Base-by-base conservation (phyloP, 2,329 filamentous ascomycete species). In the Ascochyta lentis region DNA sequence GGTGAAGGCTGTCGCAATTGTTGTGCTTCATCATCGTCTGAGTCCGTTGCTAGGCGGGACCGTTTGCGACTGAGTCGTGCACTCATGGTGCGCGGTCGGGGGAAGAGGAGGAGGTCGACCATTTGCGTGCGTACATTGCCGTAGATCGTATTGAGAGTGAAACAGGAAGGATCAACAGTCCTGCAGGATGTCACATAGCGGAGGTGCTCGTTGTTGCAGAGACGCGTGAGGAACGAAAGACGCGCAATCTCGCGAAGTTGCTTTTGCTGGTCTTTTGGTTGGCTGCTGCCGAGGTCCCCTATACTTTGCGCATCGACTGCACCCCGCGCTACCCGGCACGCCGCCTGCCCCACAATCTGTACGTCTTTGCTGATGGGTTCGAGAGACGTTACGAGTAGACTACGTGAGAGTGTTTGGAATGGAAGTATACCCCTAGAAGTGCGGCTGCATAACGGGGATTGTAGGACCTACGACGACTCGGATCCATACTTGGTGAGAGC, bases 351-450 rank as follows among this genome's bases (percentile, higher is more conserved):
- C 54, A 54, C 55, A 55, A 53, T 56, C 58, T 55, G 43, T 44
- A 48, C 39, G 45, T 43, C 10, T 44, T 41, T 33, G 16, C 42
- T 51, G 35, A 67, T 65, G 67, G 61, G 47, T 61, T 60, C 67
- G 15, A 67, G 65, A 63, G 72, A 76, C 62, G 69, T 78, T 51
- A 59, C 70, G 27, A 68, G 68, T 58, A 67, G 62, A 48, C 69
- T 83, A 45, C 81, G 82, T 56, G 72, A 79, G 66, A 78, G 76
- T 59, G 77, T 88, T 61, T 88, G 86, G 86, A 76, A 80, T 54
- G 86, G 85, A 38, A 81, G 79, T 29, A 76, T 89, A 41, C 84
- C 86, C 23, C 74, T 89, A 27, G 82, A 86, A 66, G 86, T 89
- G 55, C 76, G 78, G 4, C 78, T 88, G 35, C 79, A 85, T 43